Conservation (phyloP, 305 asterid genomes). For the Andrographis paniculata region DNA sequence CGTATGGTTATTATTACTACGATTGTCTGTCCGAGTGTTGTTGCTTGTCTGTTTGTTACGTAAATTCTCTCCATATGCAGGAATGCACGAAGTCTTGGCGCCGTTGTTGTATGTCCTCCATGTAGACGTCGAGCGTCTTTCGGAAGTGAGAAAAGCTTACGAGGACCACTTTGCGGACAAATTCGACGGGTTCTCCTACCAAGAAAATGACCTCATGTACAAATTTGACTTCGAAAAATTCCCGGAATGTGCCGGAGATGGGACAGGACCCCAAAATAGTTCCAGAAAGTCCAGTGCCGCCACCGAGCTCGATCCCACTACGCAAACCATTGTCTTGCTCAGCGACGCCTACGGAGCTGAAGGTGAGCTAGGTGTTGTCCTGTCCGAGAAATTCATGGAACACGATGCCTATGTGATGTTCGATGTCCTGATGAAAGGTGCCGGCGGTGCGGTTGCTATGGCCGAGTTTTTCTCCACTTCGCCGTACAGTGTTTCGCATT, state of each 20-base stretch:
- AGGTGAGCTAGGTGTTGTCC: slow-evolving; percentile 88
- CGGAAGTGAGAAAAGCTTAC: slow-evolving; percentile 61
- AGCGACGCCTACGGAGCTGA: slow-evolving; percentile 96
- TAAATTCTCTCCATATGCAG: slow-evolving; percentile 29
- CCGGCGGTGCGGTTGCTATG: slow-evolving; percentile 77
- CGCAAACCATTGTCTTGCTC: slow-evolving; percentile 55
- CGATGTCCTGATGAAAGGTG: slow-evolving; percentile 84
- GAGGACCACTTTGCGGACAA: slow-evolving; percentile 82
- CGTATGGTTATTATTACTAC: too few species aligned
- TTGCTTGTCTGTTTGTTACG: not conserved
- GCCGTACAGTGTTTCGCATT: slow-evolving; percentile 35
- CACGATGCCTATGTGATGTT: slow-evolving; percentile 96
- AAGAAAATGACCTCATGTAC: slow-evolving; percentile 62
- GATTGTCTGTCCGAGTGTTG: too few species aligned
- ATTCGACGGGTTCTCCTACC: slow-evolving; percentile 82
- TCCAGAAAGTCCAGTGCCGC: slow-evolving; percentile 32
- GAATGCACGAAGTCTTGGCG: slow-evolving; percentile 97
- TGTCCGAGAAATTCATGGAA: slow-evolving; percentile 89
- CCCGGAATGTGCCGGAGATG: slow-evolving; percentile 42
- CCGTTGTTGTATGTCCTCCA: slow-evolving; percentile 86
- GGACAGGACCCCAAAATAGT: slow-evolving; percentile 27
- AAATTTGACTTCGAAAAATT: slow-evolving; percentile 82
- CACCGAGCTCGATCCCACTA: slow-evolving; percentile 62
- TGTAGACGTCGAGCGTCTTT: slow-evolving; percentile 66
- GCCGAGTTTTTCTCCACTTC: slow-evolving; percentile 73